Evolutionary conservation across 2,329 filamentous ascomycete genomes (phyloP).

Genomic region (Leptographium lundbergii): DNA sequence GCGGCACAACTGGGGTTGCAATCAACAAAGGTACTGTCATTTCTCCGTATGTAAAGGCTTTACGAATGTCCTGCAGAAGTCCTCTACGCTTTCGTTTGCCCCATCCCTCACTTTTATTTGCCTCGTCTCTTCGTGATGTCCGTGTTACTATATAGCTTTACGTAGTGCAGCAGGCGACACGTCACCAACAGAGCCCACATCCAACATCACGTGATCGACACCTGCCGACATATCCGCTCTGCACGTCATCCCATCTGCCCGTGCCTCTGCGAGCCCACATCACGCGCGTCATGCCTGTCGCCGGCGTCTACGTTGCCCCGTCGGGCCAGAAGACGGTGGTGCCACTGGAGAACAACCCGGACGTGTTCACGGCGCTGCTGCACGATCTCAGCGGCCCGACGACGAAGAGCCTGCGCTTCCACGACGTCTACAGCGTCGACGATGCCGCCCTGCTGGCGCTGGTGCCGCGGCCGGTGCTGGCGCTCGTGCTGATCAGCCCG

Average conservation of each 20-base stretch:
- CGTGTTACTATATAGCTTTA: neutral
- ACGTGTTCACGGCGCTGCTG: neutral
- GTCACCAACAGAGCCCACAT: neutral
- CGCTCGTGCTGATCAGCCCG: conserved; percentile 51
- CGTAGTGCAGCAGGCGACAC: neutral
- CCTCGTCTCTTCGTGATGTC: neutral
- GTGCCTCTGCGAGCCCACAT: conserved; percentile 17
- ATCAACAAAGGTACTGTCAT: too few relatives aligned
- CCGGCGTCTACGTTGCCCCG: neutral
- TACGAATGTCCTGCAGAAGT: too few relatives aligned
- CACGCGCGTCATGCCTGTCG: neutral
- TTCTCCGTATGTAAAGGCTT: too few relatives aligned
- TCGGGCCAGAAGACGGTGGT: neutral
- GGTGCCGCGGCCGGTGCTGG: conserved; percentile 63
- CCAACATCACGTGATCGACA: neutral
- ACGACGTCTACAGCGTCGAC: conserved; percentile 72
- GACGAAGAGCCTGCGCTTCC: conserved; percentile 44
- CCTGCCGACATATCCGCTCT: neutral
- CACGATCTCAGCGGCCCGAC: neutral
- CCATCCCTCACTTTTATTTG: neutral
- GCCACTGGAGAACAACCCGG: neutral
- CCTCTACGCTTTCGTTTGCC: too few relatives aligned
- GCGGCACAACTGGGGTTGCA: too few relatives aligned
- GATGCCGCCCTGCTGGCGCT: conserved; percentile 64
- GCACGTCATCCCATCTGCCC: neutral